Percentiles rank a stretch among this genome's conserved stretches.
phyloP scores from a whole-genome alignment of 2,329 filamentous ascomycete genomes.

The Colletotrichum sp. region DNA sequence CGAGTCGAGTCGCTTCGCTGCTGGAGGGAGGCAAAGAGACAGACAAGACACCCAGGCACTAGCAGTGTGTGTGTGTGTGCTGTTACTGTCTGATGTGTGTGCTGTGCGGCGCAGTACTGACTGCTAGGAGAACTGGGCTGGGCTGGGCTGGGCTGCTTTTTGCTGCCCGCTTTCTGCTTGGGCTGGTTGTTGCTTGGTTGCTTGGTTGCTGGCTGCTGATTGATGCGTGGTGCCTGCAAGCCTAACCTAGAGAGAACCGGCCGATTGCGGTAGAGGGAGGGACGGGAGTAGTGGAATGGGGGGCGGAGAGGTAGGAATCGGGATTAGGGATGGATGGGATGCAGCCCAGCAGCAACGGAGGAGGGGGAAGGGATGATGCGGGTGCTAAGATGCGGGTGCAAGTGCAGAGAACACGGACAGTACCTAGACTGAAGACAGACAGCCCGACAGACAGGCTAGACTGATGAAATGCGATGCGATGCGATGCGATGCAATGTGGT shows the following conservation, averaged over 20 bases:
- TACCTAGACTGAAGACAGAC: background rate
- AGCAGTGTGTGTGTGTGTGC: background rate
- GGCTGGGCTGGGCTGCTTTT: background rate
- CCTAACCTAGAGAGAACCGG: background rate
- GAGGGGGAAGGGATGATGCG: background rate
- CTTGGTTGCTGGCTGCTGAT: background rate
- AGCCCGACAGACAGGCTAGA: background rate
- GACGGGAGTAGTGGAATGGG: slow-evolving; percentile 15
- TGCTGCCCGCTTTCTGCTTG: background rate
- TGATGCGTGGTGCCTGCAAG: background rate
- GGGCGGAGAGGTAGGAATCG: background rate
- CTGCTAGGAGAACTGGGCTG: background rate
- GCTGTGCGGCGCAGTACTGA: background rate
- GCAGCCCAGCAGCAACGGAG: background rate
- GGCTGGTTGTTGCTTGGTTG: background rate
- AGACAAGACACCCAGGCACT: background rate
- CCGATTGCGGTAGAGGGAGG: background rate
- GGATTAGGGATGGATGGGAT: background rate
- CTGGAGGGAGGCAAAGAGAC: background rate
- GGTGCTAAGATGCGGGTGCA: background rate
- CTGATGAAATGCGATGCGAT: background rate
- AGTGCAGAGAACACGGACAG: background rate
- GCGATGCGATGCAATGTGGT: background rate
- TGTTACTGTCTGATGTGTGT: background rate
- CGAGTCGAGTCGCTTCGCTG: background rate